Base-by-base conservation (phyloP, 192 early-diverging fungal genomes). In the Blastocladiella britannica region DNA sequence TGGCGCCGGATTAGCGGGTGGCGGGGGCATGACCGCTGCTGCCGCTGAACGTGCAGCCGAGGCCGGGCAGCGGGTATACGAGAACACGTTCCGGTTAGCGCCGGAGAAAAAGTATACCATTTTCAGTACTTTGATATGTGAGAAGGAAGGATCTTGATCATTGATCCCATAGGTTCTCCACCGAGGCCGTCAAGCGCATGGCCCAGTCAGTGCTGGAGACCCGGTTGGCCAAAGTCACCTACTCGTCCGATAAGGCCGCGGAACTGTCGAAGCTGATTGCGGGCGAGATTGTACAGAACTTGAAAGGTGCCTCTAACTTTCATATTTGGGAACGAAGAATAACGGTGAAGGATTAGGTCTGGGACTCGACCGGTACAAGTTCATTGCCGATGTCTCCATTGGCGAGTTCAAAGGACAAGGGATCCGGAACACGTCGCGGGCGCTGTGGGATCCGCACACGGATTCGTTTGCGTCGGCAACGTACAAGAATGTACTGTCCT, bases 341-440 rank as follows among this genome's bases (percentile, higher is more conserved):
- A 54, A 61, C 57, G 27, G 18, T 26, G 20, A 23, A 9, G 62
- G 26, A 47, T 22, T 63, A 80, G 78, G 76, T 59, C 65, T 80
- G 6, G 69, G 72, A 3, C 73, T 63, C 53, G 72, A 74, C 8
- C 59, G 78, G 18, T 78, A 76, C 73, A 79, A 79, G 58, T 60
- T 71, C 53, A 70, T 80, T 7, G 73, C 76, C 24, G 71, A 80
- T 26, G 71, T 80, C 5, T 62, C 65, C 5, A 70, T 78, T 25
- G 72, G 75, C 22, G 78, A 78, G 56, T 79, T 78, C 58, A 79
- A 75, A 37, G 78, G 76, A 0, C 78, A 80, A 53, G 76, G 78
- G 25, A 72, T 80, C 47, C 64, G 71, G 20, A 66, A 71, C 4
- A 73, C 78, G 15, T 72, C 69, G 7, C 51, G 78, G 7, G 62